Evolutionary conservation across 2,329 filamentous ascomycete species (phyloP).

Genomic region (Penicillium fuscoglaucum): DNA sequence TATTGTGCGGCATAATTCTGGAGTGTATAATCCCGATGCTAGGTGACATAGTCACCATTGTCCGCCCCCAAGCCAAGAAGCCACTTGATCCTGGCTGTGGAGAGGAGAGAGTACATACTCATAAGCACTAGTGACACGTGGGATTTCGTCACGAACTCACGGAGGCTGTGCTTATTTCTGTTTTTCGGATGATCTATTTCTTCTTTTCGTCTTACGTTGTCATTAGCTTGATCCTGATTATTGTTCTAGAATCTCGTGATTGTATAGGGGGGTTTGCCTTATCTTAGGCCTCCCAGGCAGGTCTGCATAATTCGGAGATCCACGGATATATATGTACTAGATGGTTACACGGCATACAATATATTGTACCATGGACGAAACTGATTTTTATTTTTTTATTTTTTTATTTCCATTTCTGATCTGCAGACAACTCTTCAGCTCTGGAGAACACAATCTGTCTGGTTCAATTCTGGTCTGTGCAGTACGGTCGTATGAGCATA

Average conservation of each 20-base stretch:
- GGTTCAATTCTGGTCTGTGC: slow-evolving; percentile 4
- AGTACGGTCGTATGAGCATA: neutral
- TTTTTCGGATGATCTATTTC: neutral
- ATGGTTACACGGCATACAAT: neutral
- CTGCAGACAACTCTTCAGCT: slow-evolving; percentile 2
- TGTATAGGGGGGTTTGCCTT: neutral
- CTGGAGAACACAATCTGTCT: neutral
- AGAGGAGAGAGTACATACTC: neutral
- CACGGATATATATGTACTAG: neutral
- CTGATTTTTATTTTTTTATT: neutral
- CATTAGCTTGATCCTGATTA: neutral
- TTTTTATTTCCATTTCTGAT: neutral
- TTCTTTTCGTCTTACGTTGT: neutral
- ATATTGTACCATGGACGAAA: neutral
- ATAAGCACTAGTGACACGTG: slow-evolving; percentile 14
- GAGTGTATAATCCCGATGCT: neutral
- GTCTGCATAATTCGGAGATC: neutral
- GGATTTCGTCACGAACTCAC: slow-evolving; percentile 7
- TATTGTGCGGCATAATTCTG: neutral
- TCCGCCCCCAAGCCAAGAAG: neutral
- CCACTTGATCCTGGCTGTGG: neutral
- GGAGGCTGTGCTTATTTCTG: slow-evolving; percentile 7
- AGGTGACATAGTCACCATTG: neutral
- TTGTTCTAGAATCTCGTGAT: neutral
- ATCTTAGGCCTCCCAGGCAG: neutral